Percentiles rank a stretch among this genome's conserved stretches.
phyloP scores from a whole-genome alignment of 106 monocot species.

The Dendrobium officinale region DNA sequence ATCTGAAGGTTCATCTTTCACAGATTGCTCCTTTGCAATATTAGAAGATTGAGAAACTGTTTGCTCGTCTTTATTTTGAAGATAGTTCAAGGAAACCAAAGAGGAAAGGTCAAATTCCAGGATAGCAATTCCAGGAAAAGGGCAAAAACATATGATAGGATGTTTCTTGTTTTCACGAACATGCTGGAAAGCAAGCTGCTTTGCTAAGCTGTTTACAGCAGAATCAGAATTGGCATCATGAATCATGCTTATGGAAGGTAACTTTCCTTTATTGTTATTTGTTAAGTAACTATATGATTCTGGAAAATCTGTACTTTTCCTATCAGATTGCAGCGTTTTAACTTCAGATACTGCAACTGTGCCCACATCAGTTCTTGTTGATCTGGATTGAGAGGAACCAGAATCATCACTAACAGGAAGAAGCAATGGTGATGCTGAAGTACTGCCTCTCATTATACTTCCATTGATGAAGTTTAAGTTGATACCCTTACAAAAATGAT shows the following conservation, averaged over 20 bases:
- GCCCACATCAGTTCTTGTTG: constrained; percentile 13
- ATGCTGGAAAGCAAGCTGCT: constrained; percentile 7
- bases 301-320: constrained; percentile 15
- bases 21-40: constrained; percentile 9
- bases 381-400: constrained; percentile 21
- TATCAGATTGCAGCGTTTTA: constrained; percentile 9
- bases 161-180: constrained; percentile 24
- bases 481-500: constrained; percentile 78
- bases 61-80: constrained; percentile 18
- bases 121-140: constrained; percentile 67
- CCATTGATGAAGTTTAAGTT: constrained; percentile 37
- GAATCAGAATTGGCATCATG: constrained; percentile 28
- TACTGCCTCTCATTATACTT: constrained; percentile 51
- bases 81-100: constrained; percentile 28
- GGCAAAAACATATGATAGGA: constrained; percentile 71
- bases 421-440: constrained; percentile 64
- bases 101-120: constrained; percentile 79
- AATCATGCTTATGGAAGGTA: constrained; percentile 10
- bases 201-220: constrained; percentile 21
- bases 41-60: constrained; percentile 11
- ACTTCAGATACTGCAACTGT: background rate
- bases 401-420: constrained; percentile 55
- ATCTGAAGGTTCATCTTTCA: constrained; percentile 6
- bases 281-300: constrained; percentile 11
- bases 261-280: constrained; percentile 26